These are phyloP conservation scores for Phytophthora pini DNA, from an alignment of 352 stramenopile genomes.

Conservation along the genomic window DNA sequence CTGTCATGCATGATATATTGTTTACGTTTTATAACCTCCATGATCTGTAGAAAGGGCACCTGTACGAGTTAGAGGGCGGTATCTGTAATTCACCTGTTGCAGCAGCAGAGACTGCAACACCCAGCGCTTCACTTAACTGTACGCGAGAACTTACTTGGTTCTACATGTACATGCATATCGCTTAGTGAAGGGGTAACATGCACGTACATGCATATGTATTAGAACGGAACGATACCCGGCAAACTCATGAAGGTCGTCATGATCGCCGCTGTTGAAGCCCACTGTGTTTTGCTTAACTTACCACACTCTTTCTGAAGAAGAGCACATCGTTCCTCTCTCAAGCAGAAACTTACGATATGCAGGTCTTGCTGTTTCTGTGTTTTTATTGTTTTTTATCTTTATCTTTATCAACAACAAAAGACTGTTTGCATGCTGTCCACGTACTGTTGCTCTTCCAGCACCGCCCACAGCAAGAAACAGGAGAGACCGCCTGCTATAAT, in stretches of 20 bases:
- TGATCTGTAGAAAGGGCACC: too few species aligned
- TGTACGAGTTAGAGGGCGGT: too few species aligned
- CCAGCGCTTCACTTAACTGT: neutral
- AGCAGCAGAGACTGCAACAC: too few species aligned
- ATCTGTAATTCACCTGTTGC: too few species aligned
- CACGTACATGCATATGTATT: too few species aligned
- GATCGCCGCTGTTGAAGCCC: conserved; percentile 7
- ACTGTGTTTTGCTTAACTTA: conserved; percentile 1
- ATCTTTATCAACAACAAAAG: conserved; percentile 23
- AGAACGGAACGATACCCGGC: neutral
- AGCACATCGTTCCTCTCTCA: too few species aligned
- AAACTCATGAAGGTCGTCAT: conserved; percentile 19
- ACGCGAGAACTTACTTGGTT: neutral
- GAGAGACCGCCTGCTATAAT: conserved; percentile 5
- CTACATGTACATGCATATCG: neutral
- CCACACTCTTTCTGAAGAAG: neutral
- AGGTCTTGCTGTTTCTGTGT: conserved; percentile 4
- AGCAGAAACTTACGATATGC: neutral
- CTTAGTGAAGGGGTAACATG: too few species aligned
- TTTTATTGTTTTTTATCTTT: conserved; percentile 12
- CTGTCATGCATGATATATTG: too few species aligned
- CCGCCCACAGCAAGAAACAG: conserved; percentile 10
- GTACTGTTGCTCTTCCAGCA: conserved; percentile 21
- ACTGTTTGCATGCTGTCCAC: conserved; percentile 4
- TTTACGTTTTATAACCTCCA: too few species aligned